Conservation (phyloP, 371 early-diverging fungal genomes). For the Furculomyces boomerangus region DNA sequence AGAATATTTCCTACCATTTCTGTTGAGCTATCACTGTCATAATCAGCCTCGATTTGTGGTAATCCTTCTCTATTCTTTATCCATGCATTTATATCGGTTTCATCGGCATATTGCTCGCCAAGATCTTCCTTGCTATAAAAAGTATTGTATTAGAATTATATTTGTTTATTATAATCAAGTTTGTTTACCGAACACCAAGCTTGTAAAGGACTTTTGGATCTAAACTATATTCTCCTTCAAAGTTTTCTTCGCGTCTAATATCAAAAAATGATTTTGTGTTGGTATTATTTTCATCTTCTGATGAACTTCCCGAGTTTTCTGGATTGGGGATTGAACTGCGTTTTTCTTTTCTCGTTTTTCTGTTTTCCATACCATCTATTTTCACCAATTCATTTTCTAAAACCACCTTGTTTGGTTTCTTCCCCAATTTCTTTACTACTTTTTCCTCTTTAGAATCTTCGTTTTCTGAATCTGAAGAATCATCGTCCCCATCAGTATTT, state of each 20-base stretch:
- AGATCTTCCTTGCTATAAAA: too few relatives aligned
- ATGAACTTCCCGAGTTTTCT: too few relatives aligned
- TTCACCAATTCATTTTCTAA: background rate
- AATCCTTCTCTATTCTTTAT: constrained; percentile 27
- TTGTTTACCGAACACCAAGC: too few relatives aligned
- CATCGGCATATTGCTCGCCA: constrained; percentile 6
- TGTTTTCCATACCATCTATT: too few relatives aligned
- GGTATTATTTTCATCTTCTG: background rate
- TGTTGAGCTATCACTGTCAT: constrained; percentile 78
- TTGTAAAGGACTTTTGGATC: background rate
- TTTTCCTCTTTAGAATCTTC: background rate
- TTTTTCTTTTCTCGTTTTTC: too few relatives aligned
- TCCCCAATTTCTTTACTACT: background rate
- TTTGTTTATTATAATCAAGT: too few relatives aligned
- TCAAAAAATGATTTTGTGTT: background rate
- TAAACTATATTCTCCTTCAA: background rate
- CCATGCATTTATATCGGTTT: constrained; percentile 17
- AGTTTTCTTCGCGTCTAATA: background rate
- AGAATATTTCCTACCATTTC: too few relatives aligned
- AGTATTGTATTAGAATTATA: too few relatives aligned
- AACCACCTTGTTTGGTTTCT: background rate
- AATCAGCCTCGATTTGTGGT: constrained; percentile 78
- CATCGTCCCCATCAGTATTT: background rate
- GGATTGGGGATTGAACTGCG: too few relatives aligned
- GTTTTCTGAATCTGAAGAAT: background rate